Evolutionary conservation across 805 yeast genomes (phyloP), one percentile per base, ranked within the genome.

Genomic region (Spathaspora gorwiae): DNA sequence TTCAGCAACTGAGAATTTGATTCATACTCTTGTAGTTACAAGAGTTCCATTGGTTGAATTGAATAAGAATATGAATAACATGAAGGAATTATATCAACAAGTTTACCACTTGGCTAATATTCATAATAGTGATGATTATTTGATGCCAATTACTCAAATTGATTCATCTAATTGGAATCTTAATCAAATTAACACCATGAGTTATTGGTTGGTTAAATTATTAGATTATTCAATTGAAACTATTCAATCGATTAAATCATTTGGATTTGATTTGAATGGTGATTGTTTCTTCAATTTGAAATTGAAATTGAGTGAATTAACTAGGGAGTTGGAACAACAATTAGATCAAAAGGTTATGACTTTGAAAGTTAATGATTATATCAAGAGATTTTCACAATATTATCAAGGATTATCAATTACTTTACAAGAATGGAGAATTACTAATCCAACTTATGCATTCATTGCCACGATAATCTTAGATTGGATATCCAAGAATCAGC

Each of bases 1-100:
- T 54, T 89, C 90, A 7, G 81, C 82, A 7, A 68, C 81, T 2
- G 97, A 92, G 55, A 83, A 88, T 59, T 59, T 88, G 41, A 60
- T 90, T 3, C 78, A 75, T 46, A 67, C 78, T 2, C 62, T 90
- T 49, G 68, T 85, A 13, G 72, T 78, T 2, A 67, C 73, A 24
- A 74, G 88, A 52, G 62, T 66, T 12, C 77, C 83, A 1, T 51
- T 84, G 30, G 48, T 55, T 2, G 60, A 62, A n/a, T 57, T 72
- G 38, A 52, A 66, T 2, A 44, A 26, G 2, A 53, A 60, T 10
- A 48, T 60, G 9, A 42, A 51, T 1, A 39, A 46, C 5, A 30
- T 63, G 29, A 49, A 52, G 24, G 37, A 38, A 12, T 42, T 44
- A 5, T 47, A 52, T 33, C 37, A 36, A 5, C 37, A 34, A 13